These are phyloP conservation scores for Pisolithus sp. DNA, from an alignment of 768 basidiomycete genomes.

Conservation along the genomic window DNA sequence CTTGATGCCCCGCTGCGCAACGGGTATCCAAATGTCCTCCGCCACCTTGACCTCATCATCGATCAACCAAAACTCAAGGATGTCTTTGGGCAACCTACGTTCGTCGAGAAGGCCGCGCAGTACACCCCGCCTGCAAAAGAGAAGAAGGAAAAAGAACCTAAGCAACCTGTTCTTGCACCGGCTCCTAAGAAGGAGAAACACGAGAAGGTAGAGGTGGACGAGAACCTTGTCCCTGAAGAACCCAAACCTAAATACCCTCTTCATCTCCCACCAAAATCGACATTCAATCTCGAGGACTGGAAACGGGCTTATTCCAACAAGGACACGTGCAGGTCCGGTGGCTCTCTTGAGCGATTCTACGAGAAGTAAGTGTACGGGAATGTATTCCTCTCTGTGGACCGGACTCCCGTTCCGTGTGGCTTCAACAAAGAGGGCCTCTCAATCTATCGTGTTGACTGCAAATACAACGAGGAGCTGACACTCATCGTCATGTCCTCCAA, in stretches of 20 bases:
- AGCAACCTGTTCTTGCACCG: constrained; percentile 36
- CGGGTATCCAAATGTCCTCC: constrained; percentile 69
- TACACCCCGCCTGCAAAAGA: constrained; percentile 75
- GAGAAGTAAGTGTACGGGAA: constrained; percentile 56
- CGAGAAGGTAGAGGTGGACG: constrained; percentile 59
- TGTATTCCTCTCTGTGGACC: not conserved
- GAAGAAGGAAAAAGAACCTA: constrained; percentile 45
- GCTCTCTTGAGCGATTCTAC: constrained; percentile 94
- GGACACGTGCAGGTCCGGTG: constrained; percentile 85
- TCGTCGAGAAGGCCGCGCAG: constrained; percentile 62
- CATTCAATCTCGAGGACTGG: constrained; percentile 92
- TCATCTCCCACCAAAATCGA: constrained; percentile 82
- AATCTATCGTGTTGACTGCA: constrained; percentile 89
- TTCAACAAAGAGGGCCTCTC: constrained; percentile 89
- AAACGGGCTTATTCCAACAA: constrained; percentile 97
- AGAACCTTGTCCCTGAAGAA: constrained; percentile 63
- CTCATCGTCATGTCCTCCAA: constrained; percentile 92
- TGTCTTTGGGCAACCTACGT: constrained; percentile 54
- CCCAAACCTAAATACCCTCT: constrained; percentile 95
- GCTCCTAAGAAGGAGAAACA: constrained; percentile 62
- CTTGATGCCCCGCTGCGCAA: constrained; percentile 63
- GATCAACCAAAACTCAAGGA: constrained; percentile 76
- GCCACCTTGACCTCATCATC: constrained; percentile 80
- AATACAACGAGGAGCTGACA: constrained; percentile 92
- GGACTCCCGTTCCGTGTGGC: constrained; percentile 34